These are phyloP conservation scores for Aethionema arabicum DNA, from an alignment of 345 rosid species.

Conservation along the genomic window DNA sequence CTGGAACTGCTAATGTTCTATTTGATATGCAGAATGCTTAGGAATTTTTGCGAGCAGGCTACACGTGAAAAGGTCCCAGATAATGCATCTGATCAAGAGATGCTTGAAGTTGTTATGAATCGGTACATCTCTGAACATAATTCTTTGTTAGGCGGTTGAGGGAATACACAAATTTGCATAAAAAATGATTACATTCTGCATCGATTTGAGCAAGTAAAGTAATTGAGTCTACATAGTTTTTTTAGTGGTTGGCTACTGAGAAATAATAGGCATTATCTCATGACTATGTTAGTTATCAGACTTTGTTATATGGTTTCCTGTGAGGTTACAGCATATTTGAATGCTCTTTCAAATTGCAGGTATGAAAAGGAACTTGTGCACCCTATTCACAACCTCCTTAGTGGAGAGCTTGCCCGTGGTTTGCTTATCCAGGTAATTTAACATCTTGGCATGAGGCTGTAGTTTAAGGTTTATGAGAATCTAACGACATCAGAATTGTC, in stretches of 20 bases:
- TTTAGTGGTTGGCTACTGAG: slow-evolving; percentile 7
- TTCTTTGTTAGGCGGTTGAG: slow-evolving; percentile 18
- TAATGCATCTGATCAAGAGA: slow-evolving; percentile 80
- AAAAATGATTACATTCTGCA: background rate
- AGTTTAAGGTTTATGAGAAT: slow-evolving; percentile 21
- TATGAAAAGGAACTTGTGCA: slow-evolving; percentile 82
- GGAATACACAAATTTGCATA: slow-evolving; percentile 1
- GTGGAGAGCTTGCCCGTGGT: slow-evolving; percentile 95
- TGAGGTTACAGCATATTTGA: slow-evolving; percentile 12
- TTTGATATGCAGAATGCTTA: slow-evolving; percentile 71
- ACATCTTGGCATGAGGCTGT: slow-evolving; percentile 17
- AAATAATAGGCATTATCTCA: slow-evolving; percentile 1
- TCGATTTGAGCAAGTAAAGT: background rate
- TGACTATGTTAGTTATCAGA: background rate
- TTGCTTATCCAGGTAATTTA: slow-evolving; percentile 84
- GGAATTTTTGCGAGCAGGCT: slow-evolving; percentile 81
- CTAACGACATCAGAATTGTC: slow-evolving; percentile 19
- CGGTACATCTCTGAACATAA: slow-evolving; percentile 48
- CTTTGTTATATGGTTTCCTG: slow-evolving; percentile 8
- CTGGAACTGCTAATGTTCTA: slow-evolving; percentile 2
- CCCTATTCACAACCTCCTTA: slow-evolving; percentile 85
- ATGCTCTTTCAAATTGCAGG: slow-evolving; percentile 43
- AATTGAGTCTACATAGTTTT: background rate
- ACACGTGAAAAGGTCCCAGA: slow-evolving; percentile 65
- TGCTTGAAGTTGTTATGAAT: slow-evolving; percentile 92